Conservation (phyloP, 1,284 basidiomycete species). For the Cryptococcus sp. region DNA sequence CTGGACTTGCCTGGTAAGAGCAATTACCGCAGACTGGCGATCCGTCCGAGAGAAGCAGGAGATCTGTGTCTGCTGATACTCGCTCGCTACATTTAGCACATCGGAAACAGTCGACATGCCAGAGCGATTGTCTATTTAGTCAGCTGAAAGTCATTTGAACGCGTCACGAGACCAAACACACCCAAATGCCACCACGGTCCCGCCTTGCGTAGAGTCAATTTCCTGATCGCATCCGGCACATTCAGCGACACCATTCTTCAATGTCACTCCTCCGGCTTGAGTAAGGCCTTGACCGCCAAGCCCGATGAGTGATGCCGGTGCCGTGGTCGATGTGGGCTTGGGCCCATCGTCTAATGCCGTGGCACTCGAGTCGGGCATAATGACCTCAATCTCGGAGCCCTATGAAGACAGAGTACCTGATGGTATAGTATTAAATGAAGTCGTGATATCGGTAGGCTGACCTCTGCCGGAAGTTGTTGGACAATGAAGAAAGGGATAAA, state of each 20-base stretch:
- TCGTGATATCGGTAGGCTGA: too few species aligned
- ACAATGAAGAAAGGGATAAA: too few species aligned
- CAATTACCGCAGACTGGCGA: conserved; percentile 95
- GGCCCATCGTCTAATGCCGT: too few species aligned
- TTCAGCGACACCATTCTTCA: conserved; percentile 35
- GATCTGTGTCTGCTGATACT: conserved; percentile 80
- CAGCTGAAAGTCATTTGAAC: conserved; percentile 6
- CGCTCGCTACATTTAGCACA: conserved; percentile 54
- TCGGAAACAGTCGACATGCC: conserved; percentile 51
- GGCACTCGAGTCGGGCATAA: too few species aligned
- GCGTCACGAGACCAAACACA: conserved; percentile 48
- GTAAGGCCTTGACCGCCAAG: too few species aligned
- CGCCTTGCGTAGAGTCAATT: conserved; percentile 77
- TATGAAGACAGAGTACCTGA: too few species aligned
- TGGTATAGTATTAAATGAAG: too few species aligned
- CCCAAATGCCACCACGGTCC: conserved; percentile 88
- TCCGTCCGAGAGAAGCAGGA: conserved; percentile 91
- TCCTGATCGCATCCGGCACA: conserved; percentile 82
- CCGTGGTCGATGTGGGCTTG: too few species aligned
- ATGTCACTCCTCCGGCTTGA: background rate
- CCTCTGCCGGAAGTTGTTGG: too few species aligned
- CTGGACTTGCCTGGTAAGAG: conserved; percentile 64
- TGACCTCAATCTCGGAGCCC: too few species aligned
- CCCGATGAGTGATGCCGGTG: too few species aligned
- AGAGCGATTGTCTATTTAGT: conserved; percentile 37